Evolutionary conservation across 768 basidiomycete species (phyloP).

Genomic region (Tubosaeta sp.): DNA sequence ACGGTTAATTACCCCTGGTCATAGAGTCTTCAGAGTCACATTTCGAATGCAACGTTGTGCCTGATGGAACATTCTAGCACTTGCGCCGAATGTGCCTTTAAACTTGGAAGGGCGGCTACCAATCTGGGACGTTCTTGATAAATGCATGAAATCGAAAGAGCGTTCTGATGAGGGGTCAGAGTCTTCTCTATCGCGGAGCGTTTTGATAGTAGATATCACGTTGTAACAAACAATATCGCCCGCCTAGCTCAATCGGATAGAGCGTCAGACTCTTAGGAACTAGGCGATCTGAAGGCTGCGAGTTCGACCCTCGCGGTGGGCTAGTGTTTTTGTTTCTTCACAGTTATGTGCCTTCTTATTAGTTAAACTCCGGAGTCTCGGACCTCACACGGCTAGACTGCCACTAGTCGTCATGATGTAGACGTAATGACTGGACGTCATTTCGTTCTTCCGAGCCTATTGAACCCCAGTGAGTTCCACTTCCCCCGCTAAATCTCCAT

Average conservation of each 20-base stretch:
- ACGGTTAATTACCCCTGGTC: not conserved
- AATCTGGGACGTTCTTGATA: not conserved
- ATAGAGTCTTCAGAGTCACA: not conserved
- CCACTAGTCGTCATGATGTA: too few species aligned
- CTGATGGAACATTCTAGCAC: not conserved
- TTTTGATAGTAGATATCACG: not conserved
- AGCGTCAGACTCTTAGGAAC: slow-evolving; percentile 60
- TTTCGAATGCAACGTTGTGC: not conserved
- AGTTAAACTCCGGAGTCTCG: too few species aligned
- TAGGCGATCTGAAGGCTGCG: slow-evolving; percentile 56
- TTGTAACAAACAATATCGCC: slow-evolving; percentile 24
- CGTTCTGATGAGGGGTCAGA: too few species aligned
- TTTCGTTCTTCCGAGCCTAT: not conserved
- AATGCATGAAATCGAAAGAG: not conserved
- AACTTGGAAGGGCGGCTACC: not conserved
- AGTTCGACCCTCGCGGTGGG: slow-evolving; percentile 64
- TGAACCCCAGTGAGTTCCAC: not conserved
- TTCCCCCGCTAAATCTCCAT: not conserved
- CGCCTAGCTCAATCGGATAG: slow-evolving; percentile 67
- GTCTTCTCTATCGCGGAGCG: too few species aligned
- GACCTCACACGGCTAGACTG: too few species aligned
- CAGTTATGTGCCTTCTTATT: too few species aligned
- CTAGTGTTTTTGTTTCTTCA: slow-evolving; percentile 32
- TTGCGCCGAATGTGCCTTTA: not conserved
- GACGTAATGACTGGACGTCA: not conserved